These are phyloP conservation scores for Mycena capillaripes DNA, from an alignment of 768 basidiomycete genomes.

Conservation along the genomic window DNA sequence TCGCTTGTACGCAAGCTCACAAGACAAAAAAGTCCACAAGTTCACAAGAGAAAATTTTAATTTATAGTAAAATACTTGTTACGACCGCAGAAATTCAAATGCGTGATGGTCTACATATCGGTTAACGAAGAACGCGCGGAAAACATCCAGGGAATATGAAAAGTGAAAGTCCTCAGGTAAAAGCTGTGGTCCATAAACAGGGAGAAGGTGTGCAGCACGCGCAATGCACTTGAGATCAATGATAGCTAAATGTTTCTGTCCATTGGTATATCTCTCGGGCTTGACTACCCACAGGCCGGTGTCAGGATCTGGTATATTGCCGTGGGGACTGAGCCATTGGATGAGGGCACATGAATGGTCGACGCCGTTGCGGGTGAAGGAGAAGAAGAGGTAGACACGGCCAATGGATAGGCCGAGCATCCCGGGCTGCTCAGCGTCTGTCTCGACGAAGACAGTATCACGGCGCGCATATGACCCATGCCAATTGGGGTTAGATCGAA, in stretches of 20 bases:
- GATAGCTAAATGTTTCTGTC: conserved; percentile 21
- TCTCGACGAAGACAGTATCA: conserved; percentile 10
- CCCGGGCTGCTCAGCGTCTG: conserved; percentile 10
- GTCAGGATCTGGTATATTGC: conserved; percentile 28
- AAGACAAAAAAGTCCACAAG: background rate
- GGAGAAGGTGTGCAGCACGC: conserved; percentile 47
- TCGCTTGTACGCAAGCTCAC: background rate
- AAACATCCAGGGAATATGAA: conserved; percentile 39
- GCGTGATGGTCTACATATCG: conserved; percentile 32
- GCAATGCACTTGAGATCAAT: conserved; percentile 47
- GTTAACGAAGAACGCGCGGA: conserved; percentile 41
- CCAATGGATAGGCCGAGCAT: conserved; percentile 32
- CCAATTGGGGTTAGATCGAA: conserved; percentile 2
- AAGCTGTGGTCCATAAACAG: conserved; percentile 35
- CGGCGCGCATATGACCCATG: background rate
- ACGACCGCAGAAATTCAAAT: conserved; percentile 20
- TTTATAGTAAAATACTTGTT: background rate
- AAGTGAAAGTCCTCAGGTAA: conserved; percentile 32
- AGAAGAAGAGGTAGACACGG: conserved; percentile 35
- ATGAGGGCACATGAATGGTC: conserved; percentile 36
- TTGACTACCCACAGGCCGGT: conserved; percentile 25
- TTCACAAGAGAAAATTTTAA: background rate
- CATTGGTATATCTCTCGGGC: conserved; percentile 22
- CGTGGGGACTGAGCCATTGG: conserved; percentile 29
- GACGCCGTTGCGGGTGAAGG: conserved; percentile 25